These are phyloP conservation scores for Mikania micrantha DNA, from an alignment of 129 eudicot species.

Conservation along the genomic window DNA sequence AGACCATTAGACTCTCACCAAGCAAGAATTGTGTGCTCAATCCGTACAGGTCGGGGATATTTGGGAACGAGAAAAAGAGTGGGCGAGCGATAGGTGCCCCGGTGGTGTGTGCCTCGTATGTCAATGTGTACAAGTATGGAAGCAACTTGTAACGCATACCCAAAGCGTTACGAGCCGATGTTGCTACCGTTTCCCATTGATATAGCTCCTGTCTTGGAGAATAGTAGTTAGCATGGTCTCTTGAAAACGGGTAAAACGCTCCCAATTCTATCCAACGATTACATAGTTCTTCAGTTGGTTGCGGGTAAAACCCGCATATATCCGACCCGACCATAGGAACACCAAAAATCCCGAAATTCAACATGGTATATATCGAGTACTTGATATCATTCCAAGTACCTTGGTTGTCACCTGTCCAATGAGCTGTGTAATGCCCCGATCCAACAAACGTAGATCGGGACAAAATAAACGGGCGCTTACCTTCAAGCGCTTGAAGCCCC, in stretches of 20 bases:
- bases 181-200: slow-evolving; percentile 82
- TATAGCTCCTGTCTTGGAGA: slow-evolving; percentile 95
- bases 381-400: slow-evolving; percentile 84
- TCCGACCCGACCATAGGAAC: slow-evolving; percentile 97
- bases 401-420: slow-evolving; percentile 97
- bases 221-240: slow-evolving; percentile 85
- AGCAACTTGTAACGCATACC: slow-evolving; percentile 94
- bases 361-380: slow-evolving; percentile 80
- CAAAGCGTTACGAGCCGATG: slow-evolving; percentile 75
- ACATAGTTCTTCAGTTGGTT: slow-evolving; percentile 88
- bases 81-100: slow-evolving; percentile 98
- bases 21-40: slow-evolving; percentile 84
- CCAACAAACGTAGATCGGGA: slow-evolving; percentile 90
- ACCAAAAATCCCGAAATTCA: slow-evolving; percentile 91
- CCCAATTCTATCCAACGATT: slow-evolving; percentile 96
- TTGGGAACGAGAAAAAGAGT: slow-evolving; percentile 74
- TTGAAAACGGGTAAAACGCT: slow-evolving; percentile 90
- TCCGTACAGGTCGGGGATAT: slow-evolving; percentile 47
- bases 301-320: slow-evolving; percentile 91
- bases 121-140: slow-evolving; percentile 74
- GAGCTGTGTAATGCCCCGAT: slow-evolving; percentile 90
- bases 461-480: slow-evolving; percentile 84
- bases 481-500: slow-evolving; percentile 66
- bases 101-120: slow-evolving; percentile 66
- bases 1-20: slow-evolving; percentile 79